These are phyloP conservation scores for Thielaviopsis cerberus DNA, from an alignment of 2,329 filamentous ascomycete genomes.

Conservation along the genomic window DNA sequence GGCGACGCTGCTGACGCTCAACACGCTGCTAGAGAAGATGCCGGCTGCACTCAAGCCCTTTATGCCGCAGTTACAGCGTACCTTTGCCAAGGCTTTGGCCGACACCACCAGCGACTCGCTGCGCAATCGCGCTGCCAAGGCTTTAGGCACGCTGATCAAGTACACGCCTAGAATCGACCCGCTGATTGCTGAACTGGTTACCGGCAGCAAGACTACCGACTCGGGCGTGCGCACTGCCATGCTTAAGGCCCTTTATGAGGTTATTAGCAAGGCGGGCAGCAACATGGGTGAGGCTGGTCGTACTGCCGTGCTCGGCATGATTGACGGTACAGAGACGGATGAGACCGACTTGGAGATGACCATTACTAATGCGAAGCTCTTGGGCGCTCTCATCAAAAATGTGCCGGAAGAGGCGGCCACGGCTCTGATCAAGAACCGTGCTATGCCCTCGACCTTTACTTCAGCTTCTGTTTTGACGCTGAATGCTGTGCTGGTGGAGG, in stretches of 20 bases:
- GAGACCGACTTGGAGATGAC: constrained; percentile 61
- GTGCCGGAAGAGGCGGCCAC: constrained; percentile 53
- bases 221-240: constrained; percentile 81
- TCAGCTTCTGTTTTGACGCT: constrained; percentile 68
- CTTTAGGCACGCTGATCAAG: constrained; percentile 84
- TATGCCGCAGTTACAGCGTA: constrained; percentile 85
- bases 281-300: constrained; percentile 91
- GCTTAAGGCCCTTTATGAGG: constrained; percentile 91
- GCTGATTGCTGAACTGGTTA: constrained; percentile 75
- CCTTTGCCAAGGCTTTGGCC: constrained; percentile 87
- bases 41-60: constrained; percentile 90
- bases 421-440: constrained; percentile 45
- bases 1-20: constrained; percentile 81
- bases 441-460: constrained; percentile 58
- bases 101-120: constrained; percentile 82
- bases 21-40: constrained; percentile 92
- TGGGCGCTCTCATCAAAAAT: constrained; percentile 78
- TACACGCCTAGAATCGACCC: constrained; percentile 90
- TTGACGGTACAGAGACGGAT: constrained; percentile 59
- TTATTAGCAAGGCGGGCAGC: constrained; percentile 79
- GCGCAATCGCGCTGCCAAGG: constrained; percentile 75
- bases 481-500: constrained; percentile 74
- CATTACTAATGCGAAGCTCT: constrained; percentile 74
- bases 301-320: constrained; percentile 66
- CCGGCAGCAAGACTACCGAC: constrained; percentile 80